Evolutionary conservation across 2,329 filamentous ascomycete genomes (phyloP).

Genomic region (Tolypocladium tropicale): DNA sequence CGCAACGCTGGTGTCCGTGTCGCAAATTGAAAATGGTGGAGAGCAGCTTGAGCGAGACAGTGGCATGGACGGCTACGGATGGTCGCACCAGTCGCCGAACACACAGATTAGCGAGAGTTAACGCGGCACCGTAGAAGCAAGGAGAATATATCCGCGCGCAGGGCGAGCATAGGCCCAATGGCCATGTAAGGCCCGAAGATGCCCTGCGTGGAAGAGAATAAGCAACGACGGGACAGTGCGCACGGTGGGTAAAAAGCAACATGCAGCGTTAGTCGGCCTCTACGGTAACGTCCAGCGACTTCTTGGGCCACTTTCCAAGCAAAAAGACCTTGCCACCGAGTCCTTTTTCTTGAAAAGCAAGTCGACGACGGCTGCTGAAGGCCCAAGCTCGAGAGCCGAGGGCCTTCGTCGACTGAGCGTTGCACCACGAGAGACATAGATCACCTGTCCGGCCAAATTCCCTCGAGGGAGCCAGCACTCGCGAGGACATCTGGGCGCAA

Average conservation of each 20-base stretch:
- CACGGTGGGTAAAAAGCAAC: conserved; percentile 1
- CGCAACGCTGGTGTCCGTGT: not conserved
- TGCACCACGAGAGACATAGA: not conserved
- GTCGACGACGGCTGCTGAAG: not conserved
- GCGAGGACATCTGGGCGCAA: not conserved
- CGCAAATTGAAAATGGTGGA: conserved; percentile 1
- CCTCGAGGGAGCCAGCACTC: not conserved
- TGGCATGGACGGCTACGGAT: conserved; percentile 1
- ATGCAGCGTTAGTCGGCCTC: not conserved
- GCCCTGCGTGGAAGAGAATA: not conserved
- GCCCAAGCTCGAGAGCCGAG: not conserved
- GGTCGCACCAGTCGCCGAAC: conserved; percentile 1
- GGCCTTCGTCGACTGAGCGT: not conserved
- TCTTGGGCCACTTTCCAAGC: not conserved
- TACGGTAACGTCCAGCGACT: not conserved
- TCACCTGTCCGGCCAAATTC: not conserved
- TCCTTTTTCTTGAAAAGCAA: not conserved
- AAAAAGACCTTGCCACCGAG: not conserved
- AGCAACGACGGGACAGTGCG: conserved; percentile 4
- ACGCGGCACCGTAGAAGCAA: conserved; percentile 4
- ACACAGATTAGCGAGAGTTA: conserved; percentile 1
- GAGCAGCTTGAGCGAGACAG: conserved; percentile 3
- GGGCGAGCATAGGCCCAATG: conserved; percentile 3
- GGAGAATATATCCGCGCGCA: conserved; percentile 1
- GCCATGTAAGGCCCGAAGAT: not conserved